Conservation (phyloP, 352 stramenopile species). For the Phytophthora kernoviae region DNA sequence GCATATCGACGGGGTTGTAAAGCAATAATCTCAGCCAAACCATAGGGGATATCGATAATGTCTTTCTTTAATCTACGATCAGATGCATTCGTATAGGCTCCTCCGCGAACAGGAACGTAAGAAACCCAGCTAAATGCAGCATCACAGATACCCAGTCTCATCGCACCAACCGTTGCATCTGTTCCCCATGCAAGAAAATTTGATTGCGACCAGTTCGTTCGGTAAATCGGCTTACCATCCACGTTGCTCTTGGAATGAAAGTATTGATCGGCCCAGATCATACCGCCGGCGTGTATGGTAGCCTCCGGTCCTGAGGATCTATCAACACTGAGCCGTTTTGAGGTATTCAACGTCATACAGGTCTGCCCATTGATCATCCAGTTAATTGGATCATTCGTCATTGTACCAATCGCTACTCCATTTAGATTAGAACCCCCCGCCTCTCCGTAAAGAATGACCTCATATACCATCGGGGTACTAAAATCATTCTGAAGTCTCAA, state of each 20-base stretch:
- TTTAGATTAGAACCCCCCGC: neutral
- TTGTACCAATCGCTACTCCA: neutral
- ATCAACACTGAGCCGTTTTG: neutral
- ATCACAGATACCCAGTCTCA: neutral
- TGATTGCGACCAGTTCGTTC: no score
- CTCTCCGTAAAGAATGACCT: constrained; percentile 1
- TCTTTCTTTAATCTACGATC: neutral
- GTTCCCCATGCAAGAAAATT: neutral
- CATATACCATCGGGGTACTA: neutral
- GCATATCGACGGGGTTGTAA: no score
- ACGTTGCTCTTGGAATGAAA: no score
- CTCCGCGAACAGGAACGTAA: neutral
- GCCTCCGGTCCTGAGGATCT: neutral
- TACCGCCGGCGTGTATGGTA: no score
- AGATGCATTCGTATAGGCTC: constrained; percentile 1
- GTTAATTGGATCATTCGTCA: neutral
- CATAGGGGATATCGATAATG: neutral
- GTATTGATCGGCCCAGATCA: neutral
- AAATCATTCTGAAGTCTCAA: neutral
- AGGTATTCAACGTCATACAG: neutral
- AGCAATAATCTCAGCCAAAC: no score
- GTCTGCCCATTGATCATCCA: neutral
- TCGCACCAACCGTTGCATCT: neutral
- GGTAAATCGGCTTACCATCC: no score
- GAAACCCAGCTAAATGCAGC: neutral